Evolutionary conservation across 1,284 basidiomycete genomes (phyloP).

Genomic region (Amylostereum areolatum): DNA sequence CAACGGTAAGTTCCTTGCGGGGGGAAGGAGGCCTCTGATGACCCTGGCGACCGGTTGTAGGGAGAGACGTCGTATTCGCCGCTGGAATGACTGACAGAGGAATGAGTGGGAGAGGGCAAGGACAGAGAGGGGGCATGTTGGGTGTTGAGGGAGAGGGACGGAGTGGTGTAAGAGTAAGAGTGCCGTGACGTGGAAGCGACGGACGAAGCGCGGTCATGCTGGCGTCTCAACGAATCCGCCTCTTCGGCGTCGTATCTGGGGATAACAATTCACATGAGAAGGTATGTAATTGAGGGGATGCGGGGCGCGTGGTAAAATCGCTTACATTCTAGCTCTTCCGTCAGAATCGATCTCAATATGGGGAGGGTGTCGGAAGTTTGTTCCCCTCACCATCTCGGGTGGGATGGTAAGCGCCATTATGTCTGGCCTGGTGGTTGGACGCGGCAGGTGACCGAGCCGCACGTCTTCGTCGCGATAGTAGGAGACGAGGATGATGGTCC

Average conservation of each 20-base stretch:
- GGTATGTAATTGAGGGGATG: neutral
- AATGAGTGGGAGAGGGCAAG: too few relatives aligned
- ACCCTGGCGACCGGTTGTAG: too few relatives aligned
- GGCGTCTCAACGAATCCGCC: slow-evolving; percentile 13
- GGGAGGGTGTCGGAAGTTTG: slow-evolving; percentile 69
- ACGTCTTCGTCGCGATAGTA: slow-evolving; percentile 79
- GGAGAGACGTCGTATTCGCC: too few relatives aligned
- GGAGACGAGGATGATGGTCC: slow-evolving; percentile 73
- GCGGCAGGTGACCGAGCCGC: slow-evolving; percentile 53
- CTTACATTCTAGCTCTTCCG: slow-evolving; percentile 55
- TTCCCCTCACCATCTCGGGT: slow-evolving; percentile 61
- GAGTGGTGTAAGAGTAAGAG: too few relatives aligned
- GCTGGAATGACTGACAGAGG: too few relatives aligned
- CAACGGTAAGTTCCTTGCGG: too few relatives aligned
- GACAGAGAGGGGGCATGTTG: too few relatives aligned
- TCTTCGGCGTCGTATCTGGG: slow-evolving; percentile 16
- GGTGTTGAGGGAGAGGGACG: too few relatives aligned
- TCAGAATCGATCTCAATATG: slow-evolving; percentile 61
- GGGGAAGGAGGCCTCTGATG: too few relatives aligned
- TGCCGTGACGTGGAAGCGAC: slow-evolving; percentile 1
- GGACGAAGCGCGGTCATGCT: slow-evolving; percentile 6
- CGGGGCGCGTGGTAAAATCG: slow-evolving; percentile 14
- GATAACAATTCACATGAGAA: slow-evolving; percentile 2
- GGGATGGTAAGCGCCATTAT: slow-evolving; percentile 63
- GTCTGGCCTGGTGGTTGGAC: slow-evolving; percentile 56